These are phyloP conservation scores for Rubroboletus pulcherrimus DNA, from an alignment of 768 basidiomycete genomes.

Conservation along the genomic window DNA sequence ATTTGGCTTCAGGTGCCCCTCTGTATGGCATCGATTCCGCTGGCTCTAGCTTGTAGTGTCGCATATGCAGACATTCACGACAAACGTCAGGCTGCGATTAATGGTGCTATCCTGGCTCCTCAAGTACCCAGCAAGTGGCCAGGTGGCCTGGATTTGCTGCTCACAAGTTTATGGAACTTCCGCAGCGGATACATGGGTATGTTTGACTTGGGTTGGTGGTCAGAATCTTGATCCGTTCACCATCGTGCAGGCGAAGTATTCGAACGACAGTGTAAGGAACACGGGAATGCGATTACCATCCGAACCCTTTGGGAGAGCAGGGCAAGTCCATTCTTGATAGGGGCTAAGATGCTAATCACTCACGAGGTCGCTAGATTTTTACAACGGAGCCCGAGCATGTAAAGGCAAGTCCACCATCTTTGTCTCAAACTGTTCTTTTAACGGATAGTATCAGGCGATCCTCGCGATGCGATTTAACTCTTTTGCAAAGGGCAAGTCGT, in stretches of 20 bases:
- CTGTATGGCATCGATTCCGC: conserved; percentile 24
- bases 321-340: conserved; percentile 25
- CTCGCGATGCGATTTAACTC: conserved; percentile 43
- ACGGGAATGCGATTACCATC: conserved; percentile 33
- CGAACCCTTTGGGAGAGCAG: conserved; percentile 37
- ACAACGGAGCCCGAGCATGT: conserved; percentile 48
- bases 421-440: neutral
- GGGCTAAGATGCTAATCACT: neutral
- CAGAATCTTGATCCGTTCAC: neutral
- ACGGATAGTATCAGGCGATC: conserved; percentile 30
- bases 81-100: conserved; percentile 9
- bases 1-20: conserved; percentile 16
- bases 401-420: conserved; percentile 26
- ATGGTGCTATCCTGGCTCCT: conserved; percentile 34
- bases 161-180: conserved; percentile 20
- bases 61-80: conserved; percentile 13
- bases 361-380: conserved; percentile 32
- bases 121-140: conserved; percentile 33
- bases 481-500: conserved; percentile 37
- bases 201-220: conserved; percentile 1
- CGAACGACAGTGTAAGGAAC: conserved; percentile 17
- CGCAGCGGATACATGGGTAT: conserved; percentile 29
- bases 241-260: conserved; percentile 28
- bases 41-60: conserved; percentile 15
- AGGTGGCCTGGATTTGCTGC: conserved; percentile 35